phyloP scores from a whole-genome alignment of 225 moss, liverwort and hornwort species.

The Pseudisothecium myosuroides region DNA sequence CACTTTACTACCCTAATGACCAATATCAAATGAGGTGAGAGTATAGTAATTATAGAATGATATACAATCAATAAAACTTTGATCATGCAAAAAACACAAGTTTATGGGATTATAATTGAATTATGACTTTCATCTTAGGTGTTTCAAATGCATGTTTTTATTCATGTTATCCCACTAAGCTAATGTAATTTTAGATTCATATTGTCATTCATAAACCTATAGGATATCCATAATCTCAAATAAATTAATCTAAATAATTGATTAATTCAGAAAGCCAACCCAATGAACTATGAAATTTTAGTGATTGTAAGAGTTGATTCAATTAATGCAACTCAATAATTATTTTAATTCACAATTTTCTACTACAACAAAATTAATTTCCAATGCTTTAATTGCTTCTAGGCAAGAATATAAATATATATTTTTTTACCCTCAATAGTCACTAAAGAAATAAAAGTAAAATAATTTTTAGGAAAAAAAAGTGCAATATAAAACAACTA shows the following conservation, averaged over 20 bases:
- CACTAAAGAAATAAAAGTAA: background rate
- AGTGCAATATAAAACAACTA: background rate
- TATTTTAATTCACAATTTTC: background rate
- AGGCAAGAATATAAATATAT: no score
- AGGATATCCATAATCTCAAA: fast-evolving
- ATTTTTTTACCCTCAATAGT: background rate
- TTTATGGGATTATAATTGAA: background rate
- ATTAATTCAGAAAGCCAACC: background rate
- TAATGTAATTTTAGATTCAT: background rate
- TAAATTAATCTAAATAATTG: background rate
- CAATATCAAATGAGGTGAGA: background rate
- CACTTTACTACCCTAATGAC: background rate
- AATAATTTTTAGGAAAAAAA: background rate
- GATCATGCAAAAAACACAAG: background rate
- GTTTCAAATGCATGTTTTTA: background rate
- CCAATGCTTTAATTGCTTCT: background rate
- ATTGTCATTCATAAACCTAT: background rate
- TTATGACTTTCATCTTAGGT: background rate
- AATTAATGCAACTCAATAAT: background rate
- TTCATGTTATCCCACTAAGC: background rate
- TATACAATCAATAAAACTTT: background rate
- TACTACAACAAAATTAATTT: background rate
- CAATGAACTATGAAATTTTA: background rate
- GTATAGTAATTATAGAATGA: background rate
- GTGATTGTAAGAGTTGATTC: background rate